Conservation (phyloP, 805 yeast genomes). For the Lipomyces sp. region DNA sequence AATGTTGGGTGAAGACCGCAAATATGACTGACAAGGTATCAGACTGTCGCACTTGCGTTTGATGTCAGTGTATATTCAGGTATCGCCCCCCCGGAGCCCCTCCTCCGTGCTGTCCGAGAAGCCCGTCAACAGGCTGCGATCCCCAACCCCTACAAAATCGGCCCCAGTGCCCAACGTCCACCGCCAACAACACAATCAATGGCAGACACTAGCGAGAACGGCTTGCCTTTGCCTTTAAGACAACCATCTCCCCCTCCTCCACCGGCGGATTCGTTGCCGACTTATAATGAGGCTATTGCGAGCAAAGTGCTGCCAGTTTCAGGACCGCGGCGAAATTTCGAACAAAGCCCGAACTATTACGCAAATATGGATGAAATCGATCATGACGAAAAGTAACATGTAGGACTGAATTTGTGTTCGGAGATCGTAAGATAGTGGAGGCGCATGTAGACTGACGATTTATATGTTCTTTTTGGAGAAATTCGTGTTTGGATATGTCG, state of each 20-base stretch:
- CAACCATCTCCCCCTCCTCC: background rate
- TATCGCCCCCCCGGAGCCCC: constrained; percentile 29
- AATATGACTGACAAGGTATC: background rate
- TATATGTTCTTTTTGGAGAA: background rate
- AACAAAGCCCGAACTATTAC: constrained; percentile 25
- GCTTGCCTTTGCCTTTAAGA: constrained; percentile 4
- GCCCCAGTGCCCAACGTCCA: background rate
- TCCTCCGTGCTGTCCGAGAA: constrained; percentile 17
- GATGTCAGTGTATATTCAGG: constrained; percentile 34
- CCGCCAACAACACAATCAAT: background rate
- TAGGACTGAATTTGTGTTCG: too few relatives aligned
- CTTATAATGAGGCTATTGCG: constrained; percentile 32
- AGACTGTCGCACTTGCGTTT: constrained; percentile 20
- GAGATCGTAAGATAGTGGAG: background rate
- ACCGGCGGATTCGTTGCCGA: constrained; percentile 25
- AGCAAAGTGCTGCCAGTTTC: constrained; percentile 16
- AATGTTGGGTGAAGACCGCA: background rate
- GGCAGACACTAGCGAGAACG: background rate
- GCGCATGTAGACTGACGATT: background rate
- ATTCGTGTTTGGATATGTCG: background rate
- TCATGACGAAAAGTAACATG: constrained; percentile 17
- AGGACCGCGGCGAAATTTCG: constrained; percentile 31
- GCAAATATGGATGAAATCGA: constrained; percentile 27
- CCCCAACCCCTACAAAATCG: constrained; percentile 9
- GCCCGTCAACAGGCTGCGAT: background rate